These are phyloP conservation scores for Panicum virgatum DNA, from an alignment of 202 grass and related monocot genomes.

Conservation along the genomic window DNA sequence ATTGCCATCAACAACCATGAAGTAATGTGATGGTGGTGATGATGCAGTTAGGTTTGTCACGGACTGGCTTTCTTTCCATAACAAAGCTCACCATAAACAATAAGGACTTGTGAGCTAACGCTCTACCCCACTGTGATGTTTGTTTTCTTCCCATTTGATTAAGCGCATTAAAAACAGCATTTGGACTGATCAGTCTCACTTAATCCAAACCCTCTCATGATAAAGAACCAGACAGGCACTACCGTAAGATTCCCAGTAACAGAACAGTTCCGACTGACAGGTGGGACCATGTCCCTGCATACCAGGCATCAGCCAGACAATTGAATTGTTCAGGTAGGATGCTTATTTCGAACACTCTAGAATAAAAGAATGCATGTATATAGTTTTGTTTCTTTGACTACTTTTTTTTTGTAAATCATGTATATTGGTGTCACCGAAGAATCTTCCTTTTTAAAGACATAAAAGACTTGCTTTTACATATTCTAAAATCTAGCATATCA, in stretches of 20 bases:
- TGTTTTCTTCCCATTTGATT: constrained; percentile 34
- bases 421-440: not conserved
- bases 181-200: constrained; percentile 8
- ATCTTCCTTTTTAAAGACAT: not conserved
- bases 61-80: constrained; percentile 36
- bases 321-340: not conserved
- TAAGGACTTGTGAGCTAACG: constrained; percentile 55
- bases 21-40: constrained; percentile 39
- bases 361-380: not conserved
- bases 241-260: not conserved
- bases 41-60: constrained; percentile 52
- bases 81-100: constrained; percentile 57
- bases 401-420: not conserved
- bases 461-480: not conserved
- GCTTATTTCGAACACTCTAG: not conserved
- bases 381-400: not conserved
- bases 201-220: constrained; percentile 21
- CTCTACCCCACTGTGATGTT: constrained; percentile 19
- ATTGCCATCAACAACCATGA: constrained; percentile 35
- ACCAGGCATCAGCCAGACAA: constrained; percentile 9
- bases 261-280: constrained; percentile 18
- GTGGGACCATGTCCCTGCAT: not conserved
- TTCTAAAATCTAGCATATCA: not conserved
- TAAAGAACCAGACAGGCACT: not conserved
- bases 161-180: constrained; percentile 33